These are phyloP conservation scores for Grosmannia clavigera DNA, from an alignment of 2,329 filamentous ascomycete species.

Conservation along the genomic window DNA sequence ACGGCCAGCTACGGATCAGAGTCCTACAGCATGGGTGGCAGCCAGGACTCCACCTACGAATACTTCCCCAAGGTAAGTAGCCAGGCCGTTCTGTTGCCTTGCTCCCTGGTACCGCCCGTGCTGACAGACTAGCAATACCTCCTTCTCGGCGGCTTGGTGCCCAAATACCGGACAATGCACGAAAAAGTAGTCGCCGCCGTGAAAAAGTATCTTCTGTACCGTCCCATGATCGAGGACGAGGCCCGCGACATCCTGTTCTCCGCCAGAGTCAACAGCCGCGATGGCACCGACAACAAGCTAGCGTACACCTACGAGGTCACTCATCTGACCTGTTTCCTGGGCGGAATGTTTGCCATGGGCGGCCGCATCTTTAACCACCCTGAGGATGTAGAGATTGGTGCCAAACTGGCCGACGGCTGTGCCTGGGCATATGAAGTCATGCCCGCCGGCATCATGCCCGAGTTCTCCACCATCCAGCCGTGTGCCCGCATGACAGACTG, in stretches of 20 bases:
- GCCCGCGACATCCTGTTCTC: conserved; percentile 62
- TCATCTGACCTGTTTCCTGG: conserved; percentile 56
- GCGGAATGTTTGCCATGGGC: conserved; percentile 57
- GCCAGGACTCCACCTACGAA: conserved; percentile 59
- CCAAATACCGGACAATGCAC: conserved; percentile 64
- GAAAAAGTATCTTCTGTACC: conserved; percentile 63
- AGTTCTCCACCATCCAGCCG: conserved; percentile 33
- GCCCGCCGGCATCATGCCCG: conserved; percentile 53
- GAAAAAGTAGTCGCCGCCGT: conserved; percentile 53
- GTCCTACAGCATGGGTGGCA: conserved; percentile 48
- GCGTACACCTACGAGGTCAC: conserved; percentile 46
- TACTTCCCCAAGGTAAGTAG: conserved; percentile 48
- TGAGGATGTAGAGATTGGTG: conserved; percentile 49
- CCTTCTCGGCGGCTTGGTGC: conserved; percentile 60
- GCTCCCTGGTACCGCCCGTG: not conserved
- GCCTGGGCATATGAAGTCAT: conserved; percentile 56
- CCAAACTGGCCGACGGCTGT: conserved; percentile 54
- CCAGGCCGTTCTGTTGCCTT: not conserved
- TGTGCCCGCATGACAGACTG: conserved; percentile 36
- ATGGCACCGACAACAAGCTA: conserved; percentile 24
- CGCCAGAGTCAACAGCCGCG: conserved; percentile 42
- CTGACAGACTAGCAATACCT: conserved; percentile 44
- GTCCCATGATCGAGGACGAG: conserved; percentile 57
- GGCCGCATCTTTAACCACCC: conserved; percentile 48
- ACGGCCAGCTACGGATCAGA: conserved; percentile 31